phyloP scores from a whole-genome alignment of 1,284 basidiomycete species.

The Phylloboletellus chloephorus region DNA sequence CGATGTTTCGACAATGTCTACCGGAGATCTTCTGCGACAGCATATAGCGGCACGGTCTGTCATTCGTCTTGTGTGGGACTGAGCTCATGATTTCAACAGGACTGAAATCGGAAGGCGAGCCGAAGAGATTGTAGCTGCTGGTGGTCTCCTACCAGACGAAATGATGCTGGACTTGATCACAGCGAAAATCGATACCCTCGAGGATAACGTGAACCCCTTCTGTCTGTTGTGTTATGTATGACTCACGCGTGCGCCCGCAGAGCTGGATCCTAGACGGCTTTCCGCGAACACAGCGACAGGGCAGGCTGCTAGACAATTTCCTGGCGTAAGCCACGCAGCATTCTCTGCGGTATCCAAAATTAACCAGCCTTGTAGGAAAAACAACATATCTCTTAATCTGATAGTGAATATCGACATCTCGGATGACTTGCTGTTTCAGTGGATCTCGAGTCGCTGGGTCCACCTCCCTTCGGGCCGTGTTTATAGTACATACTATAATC shows the following conservation, averaged over 20 bases:
- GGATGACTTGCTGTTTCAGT: conserved; percentile 80
- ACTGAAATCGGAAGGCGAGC: conserved; percentile 69
- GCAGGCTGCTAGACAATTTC: conserved; percentile 71
- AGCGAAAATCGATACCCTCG: conserved; percentile 59
- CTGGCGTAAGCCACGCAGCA: conserved; percentile 44
- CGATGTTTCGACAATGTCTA: conserved; percentile 66
- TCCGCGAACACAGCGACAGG: conserved; percentile 88
- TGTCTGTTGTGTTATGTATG: conserved; percentile 4
- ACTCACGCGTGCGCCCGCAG: conserved; percentile 31
- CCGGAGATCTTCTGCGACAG: conserved; percentile 77
- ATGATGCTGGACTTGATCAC: conserved; percentile 71
- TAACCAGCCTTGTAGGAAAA: conserved; percentile 38
- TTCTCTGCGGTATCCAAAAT: neutral
- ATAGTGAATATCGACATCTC: conserved; percentile 89
- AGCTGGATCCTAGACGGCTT: conserved; percentile 97
- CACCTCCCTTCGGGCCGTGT: conserved; percentile 88
- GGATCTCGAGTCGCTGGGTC: conserved; percentile 90
- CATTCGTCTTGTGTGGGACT: neutral
- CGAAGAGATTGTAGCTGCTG: conserved; percentile 69
- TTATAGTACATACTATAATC: conserved; percentile 89
- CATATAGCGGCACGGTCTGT: conserved; percentile 62
- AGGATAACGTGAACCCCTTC: conserved; percentile 46
- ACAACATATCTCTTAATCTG: conserved; percentile 65
- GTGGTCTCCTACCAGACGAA: conserved; percentile 71
- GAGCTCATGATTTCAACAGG: conserved; percentile 30